phyloP scores from a whole-genome alignment of 2,329 filamentous ascomycete genomes.

The Magnaporthales sp. region DNA sequence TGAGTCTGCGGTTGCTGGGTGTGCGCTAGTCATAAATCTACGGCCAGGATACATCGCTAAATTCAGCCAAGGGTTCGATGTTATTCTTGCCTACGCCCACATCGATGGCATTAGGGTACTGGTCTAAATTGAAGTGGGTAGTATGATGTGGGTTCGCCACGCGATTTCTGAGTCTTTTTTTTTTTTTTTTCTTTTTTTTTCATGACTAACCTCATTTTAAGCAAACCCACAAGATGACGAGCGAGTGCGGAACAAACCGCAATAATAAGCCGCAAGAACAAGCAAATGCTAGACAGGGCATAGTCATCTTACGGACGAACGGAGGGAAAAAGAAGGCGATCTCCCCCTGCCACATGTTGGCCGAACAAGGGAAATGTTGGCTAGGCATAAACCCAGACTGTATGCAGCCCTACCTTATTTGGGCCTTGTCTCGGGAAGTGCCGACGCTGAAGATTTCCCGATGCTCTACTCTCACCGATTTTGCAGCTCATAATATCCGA shows the following conservation, averaged over 20 bases:
- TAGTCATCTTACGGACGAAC: neutral
- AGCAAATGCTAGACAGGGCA: neutral
- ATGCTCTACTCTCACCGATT: neutral
- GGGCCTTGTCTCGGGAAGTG: neutral
- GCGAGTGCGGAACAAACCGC: neutral
- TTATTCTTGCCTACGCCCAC: neutral
- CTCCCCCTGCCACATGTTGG: neutral
- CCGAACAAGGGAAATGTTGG: neutral
- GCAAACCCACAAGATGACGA: neutral
- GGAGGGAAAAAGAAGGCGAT: neutral
- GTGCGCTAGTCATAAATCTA: neutral
- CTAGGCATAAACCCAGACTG: neutral
- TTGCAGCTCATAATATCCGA: neutral
- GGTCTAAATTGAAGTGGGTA: neutral
- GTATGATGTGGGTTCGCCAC: neutral
- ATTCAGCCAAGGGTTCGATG: neutral
- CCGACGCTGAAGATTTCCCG: neutral
- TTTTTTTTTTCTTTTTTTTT: neutral
- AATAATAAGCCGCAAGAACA: too few relatives aligned
- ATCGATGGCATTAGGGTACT: neutral
- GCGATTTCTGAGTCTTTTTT: too few relatives aligned
- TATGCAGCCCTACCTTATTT: neutral
- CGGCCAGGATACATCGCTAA: neutral
- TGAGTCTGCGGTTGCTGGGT: neutral
- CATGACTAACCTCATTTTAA: neutral